These are phyloP conservation scores for Solanum microdontum DNA, from an alignment of 257 asterid species.

Conservation along the genomic window DNA sequence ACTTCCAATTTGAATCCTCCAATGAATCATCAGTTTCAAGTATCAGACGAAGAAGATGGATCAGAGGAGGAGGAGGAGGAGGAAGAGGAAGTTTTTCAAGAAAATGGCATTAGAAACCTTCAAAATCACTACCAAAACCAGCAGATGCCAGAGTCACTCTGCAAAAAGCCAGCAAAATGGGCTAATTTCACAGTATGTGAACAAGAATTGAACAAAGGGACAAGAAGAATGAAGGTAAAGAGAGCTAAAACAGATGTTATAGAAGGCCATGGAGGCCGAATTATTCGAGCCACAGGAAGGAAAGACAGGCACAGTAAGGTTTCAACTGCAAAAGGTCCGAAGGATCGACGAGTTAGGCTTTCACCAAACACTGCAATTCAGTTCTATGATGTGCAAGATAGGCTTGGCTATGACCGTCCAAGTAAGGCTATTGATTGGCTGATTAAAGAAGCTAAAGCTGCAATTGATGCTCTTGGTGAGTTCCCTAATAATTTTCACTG, in stretches of 20 bases:
- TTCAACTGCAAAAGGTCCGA: conserved; percentile 90
- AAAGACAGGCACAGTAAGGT: conserved; percentile 99
- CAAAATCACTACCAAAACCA: neutral
- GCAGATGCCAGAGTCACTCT: neutral
- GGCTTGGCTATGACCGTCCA: conserved; percentile 96
- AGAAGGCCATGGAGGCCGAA: conserved; percentile 93
- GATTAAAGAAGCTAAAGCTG: conserved; percentile 70
- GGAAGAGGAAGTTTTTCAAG: neutral
- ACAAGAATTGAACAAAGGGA: neutral
- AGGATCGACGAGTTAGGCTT: conserved; percentile 94
- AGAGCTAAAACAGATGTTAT: conserved; percentile 38
- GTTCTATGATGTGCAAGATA: conserved; percentile 94
- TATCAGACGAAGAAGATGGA: neutral
- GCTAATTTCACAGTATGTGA: neutral
- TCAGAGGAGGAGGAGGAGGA: neutral
- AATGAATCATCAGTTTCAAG: neutral
- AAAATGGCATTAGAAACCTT: neutral
- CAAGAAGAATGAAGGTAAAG: neutral
- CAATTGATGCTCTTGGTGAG: conserved; percentile 81
- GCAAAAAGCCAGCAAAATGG: neutral
- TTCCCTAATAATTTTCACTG: neutral
- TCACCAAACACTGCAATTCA: conserved; percentile 98
- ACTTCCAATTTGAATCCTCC: neutral
- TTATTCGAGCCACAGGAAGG: conserved; percentile 79
- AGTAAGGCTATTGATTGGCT: conserved; percentile 99